Percentiles rank a stretch among this genome's conserved stretches.
phyloP scores from a whole-genome alignment of 2,329 filamentous ascomycete genomes.

The Coniosporium tulheliwenetii region DNA sequence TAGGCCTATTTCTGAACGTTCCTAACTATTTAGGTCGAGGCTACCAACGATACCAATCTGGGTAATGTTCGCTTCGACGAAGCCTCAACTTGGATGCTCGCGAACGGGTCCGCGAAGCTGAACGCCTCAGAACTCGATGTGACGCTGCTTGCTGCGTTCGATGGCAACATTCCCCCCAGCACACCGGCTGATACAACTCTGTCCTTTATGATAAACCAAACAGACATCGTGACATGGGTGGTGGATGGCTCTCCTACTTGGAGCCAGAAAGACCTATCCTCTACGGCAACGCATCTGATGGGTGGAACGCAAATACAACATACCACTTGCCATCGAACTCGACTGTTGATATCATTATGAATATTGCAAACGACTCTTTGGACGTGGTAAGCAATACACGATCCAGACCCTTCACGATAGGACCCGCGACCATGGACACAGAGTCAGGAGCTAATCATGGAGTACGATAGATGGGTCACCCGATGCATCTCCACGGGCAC shows the following conservation, averaged over 20 bases:
- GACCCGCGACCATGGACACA: no score
- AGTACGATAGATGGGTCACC: conserved; percentile 21
- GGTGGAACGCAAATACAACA: conserved; percentile 1
- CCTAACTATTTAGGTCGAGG: no score
- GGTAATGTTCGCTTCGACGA: background rate
- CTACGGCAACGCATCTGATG: conserved; percentile 1
- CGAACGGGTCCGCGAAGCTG: conserved; percentile 4
- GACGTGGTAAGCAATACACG: background rate
- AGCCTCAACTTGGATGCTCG: conserved; percentile 4
- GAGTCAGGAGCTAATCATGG: no score
- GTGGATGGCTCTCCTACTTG: background rate
- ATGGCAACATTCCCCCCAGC: conserved; percentile 3
- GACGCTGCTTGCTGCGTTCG: conserved; percentile 4
- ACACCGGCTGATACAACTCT: conserved; percentile 2
- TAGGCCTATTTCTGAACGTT: background rate
- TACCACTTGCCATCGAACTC: background rate
- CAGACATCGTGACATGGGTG: conserved; percentile 4
- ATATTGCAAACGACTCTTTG: conserved; percentile 2
- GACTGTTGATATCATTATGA: conserved; percentile 1
- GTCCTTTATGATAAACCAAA: conserved; percentile 4
- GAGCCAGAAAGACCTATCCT: background rate
- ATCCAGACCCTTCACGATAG: no score
- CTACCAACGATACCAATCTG: no score
- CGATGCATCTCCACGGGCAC: conserved; percentile 48
- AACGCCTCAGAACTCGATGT: conserved; percentile 3